Conservation (phyloP, 2,329 filamentous ascomycete genomes). For the Talaromyces rugulosus region DNA sequence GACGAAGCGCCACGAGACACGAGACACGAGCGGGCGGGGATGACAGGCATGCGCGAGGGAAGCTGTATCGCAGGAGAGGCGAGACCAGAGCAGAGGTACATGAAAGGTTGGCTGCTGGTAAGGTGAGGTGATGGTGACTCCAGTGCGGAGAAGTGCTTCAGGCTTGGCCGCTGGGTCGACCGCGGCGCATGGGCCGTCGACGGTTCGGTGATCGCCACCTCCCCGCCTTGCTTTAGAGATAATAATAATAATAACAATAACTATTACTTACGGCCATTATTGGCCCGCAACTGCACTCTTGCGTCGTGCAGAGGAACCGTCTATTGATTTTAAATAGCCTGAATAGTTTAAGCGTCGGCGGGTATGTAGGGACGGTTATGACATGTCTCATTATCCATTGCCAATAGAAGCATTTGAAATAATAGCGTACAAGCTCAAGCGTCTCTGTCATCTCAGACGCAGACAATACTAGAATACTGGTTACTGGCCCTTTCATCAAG, state of each 20-base stretch:
- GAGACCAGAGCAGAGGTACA: not conserved
- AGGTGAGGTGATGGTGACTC: not conserved
- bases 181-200: not conserved
- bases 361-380: not conserved
- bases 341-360: not conserved
- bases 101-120: not conserved
- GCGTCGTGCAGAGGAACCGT: not conserved
- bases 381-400: not conserved
- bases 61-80: not conserved
- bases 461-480: not conserved
- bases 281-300: not conserved
- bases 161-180: not conserved
- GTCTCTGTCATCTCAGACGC: not conserved
- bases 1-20: constrained; percentile 4
- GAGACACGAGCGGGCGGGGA: not conserved
- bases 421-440: not conserved
- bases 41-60: not conserved
- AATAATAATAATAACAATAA: not conserved
- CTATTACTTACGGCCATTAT: not conserved
- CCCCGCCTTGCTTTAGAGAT: not conserved
- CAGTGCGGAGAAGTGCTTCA: not conserved
- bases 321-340: not conserved
- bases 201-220: not conserved
- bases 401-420: not conserved
- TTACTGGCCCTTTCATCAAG: not conserved